These are phyloP conservation scores for Metschnikowia rubicola DNA, from an alignment of 805 yeast genomes.

Conservation along the genomic window DNA sequence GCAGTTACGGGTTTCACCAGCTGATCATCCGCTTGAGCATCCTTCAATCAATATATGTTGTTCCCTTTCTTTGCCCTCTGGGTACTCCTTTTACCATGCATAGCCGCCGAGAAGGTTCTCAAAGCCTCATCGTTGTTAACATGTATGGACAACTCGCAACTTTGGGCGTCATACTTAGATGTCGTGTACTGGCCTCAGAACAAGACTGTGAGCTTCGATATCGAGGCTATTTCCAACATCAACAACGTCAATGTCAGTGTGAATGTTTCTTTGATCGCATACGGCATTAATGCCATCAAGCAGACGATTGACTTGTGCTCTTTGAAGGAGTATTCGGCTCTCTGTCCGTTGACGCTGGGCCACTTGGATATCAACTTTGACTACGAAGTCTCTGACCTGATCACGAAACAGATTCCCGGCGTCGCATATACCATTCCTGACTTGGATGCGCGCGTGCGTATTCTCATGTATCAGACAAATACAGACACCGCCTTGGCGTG, in stretches of 20 bases:
- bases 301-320: slow-evolving; percentile 62
- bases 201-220: slow-evolving; percentile 57
- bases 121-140: slow-evolving; percentile 73
- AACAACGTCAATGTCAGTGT: slow-evolving; percentile 64
- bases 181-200: slow-evolving; percentile 70
- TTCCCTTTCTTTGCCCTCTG: slow-evolving; percentile 3
- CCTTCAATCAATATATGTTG: neutral
- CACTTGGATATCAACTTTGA: slow-evolving; percentile 67
- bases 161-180: slow-evolving; percentile 80
- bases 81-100: slow-evolving; percentile 1
- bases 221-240: slow-evolving; percentile 77
- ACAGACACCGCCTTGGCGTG: slow-evolving; percentile 67
- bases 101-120: slow-evolving; percentile 26
- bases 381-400: slow-evolving; percentile 39
- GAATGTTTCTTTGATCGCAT: slow-evolving; percentile 62
- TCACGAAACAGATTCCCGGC: slow-evolving; percentile 61
- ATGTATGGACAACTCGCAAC: slow-evolving; percentile 86
- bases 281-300: slow-evolving; percentile 67
- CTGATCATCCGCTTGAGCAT: no score
- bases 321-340: slow-evolving; percentile 38
- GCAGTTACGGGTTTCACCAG: no score
- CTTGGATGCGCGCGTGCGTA: slow-evolving; percentile 85
- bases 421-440: slow-evolving; percentile 91
- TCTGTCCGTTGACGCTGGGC: slow-evolving; percentile 85
- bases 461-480: slow-evolving; percentile 48